These are phyloP conservation scores for Neofusicoccum sp. DNA, from an alignment of 2,329 filamentous ascomycete species.

Conservation along the genomic window DNA sequence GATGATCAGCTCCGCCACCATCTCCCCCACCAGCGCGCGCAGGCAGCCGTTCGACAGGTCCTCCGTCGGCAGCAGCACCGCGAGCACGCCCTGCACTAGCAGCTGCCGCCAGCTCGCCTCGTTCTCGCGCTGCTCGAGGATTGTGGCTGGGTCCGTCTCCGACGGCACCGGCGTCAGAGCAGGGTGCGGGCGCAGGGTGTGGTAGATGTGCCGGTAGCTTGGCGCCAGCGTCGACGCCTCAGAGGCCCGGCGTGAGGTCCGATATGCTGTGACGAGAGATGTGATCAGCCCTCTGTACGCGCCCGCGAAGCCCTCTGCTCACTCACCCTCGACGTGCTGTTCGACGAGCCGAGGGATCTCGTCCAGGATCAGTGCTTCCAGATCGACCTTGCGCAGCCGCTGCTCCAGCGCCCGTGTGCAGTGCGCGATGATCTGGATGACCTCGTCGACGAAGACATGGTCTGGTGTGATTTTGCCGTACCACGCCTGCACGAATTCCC, in stretches of 20 bases:
- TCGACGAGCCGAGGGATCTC: constrained; percentile 82
- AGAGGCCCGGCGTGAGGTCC: constrained; percentile 61
- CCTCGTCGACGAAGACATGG: constrained; percentile 80
- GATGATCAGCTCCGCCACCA: constrained; percentile 86
- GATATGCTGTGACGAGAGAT: constrained; percentile 60
- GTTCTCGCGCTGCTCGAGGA: constrained; percentile 66
- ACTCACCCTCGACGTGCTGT: constrained; percentile 72
- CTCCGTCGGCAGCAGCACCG: constrained; percentile 84
- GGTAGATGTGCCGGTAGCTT: constrained; percentile 70
- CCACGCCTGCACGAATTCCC: constrained; percentile 90
- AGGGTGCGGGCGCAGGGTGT: constrained; percentile 77
- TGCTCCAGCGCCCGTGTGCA: constrained; percentile 86
- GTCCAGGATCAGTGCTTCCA: constrained; percentile 80
- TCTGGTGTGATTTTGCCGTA: constrained; percentile 91
- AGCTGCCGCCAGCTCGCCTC: constrained; percentile 84
- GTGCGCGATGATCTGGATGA: constrained; percentile 88
- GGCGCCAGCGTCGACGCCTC: constrained; percentile 59
- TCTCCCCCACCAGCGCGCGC: constrained; percentile 77
- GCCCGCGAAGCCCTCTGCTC: constrained; percentile 24
- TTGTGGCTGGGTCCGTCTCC: constrained; percentile 49
- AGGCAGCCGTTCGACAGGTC: constrained; percentile 87
- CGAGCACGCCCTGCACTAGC: constrained; percentile 77
- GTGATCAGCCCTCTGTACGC: constrained; percentile 24
- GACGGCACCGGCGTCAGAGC: constrained; percentile 74
- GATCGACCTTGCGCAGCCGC: constrained; percentile 75